Conservation (phyloP, 306 rosid genomes). For the Ceratonia siliqua region DNA sequence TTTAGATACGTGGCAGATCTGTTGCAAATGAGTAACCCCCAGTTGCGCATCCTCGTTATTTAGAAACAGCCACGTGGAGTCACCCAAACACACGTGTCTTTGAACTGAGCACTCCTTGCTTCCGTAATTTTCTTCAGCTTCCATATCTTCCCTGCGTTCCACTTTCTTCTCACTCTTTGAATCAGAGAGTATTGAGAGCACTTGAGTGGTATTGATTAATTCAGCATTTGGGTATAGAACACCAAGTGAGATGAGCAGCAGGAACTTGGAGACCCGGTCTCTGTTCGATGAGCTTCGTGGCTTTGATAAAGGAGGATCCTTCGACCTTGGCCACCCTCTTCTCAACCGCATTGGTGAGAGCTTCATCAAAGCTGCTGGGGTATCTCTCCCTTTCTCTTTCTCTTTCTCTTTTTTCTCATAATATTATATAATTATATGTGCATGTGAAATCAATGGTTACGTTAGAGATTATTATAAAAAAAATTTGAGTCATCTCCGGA, state of each 20-base stretch:
- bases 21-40: constrained; percentile 30
- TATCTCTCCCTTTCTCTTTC: constrained; percentile 5
- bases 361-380: constrained; percentile 86
- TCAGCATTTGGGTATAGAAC: neutral
- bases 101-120: neutral
- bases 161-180: neutral
- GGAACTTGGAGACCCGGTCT: constrained; percentile 44
- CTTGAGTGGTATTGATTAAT: no score
- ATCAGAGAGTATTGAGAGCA: neutral
- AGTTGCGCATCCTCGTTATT: constrained; percentile 3
- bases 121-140: neutral
- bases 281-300: constrained; percentile 53
- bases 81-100: constrained; percentile 47
- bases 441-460: neutral
- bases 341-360: constrained; percentile 72
- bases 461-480: no score
- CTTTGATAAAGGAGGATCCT: constrained; percentile 48
- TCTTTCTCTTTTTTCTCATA: neutral
- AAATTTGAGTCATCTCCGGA: no score
- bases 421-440: no score
- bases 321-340: constrained; percentile 81
- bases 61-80: constrained; percentile 34
- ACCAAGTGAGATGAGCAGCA: constrained; percentile 26
- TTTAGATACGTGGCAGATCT: constrained; percentile 29
- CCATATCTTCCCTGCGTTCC: neutral